A percentile compares a stretch with the other conserved stretches of the same genome.
These are phyloP conservation scores for Polyplosphaeria fusca DNA, from an alignment of 495 filamentous ascomycete genomes.

Conservation along the genomic window DNA sequence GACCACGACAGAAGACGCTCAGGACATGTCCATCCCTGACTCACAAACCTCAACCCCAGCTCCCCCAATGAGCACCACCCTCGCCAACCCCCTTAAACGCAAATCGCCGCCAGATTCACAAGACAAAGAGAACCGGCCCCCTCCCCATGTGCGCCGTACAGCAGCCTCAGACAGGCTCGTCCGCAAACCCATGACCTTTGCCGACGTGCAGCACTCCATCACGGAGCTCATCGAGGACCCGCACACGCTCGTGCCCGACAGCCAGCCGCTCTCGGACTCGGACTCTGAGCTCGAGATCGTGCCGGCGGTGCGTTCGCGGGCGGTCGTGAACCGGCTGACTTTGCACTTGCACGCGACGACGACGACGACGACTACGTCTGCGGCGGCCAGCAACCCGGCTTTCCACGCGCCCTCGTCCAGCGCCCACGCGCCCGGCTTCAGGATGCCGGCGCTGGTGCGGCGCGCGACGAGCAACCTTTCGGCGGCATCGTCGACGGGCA, in stretches of 20 bases:
- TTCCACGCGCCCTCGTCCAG: conserved; percentile 37
- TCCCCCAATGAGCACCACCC: neutral
- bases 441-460: conserved; percentile 73
- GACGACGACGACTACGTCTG: conserved; percentile 60
- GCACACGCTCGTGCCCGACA: conserved; percentile 51
- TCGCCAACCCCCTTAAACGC: conserved; percentile 48
- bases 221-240: conserved; percentile 79
- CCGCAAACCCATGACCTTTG: conserved; percentile 65
- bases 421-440: conserved; percentile 51
- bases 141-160: conserved; percentile 64
- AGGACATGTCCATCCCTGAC: conserved; percentile 39
- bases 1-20: neutral
- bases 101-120: conserved; percentile 46
- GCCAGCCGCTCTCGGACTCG: conserved; percentile 34
- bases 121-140: conserved; percentile 52
- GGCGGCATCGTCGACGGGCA: conserved; percentile 11
- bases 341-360: no score
- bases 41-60: conserved; percentile 43
- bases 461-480: conserved; percentile 65
- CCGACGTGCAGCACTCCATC: conserved; percentile 74
- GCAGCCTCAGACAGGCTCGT: conserved; percentile 44
- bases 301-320: conserved; percentile 33
- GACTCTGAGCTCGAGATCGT: conserved; percentile 35
- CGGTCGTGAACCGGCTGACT: conserved; percentile 71
- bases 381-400: conserved; percentile 46